Evolutionary conservation across 2,329 filamentous ascomycete genomes (phyloP).

Genomic region (Aspergillus brasiliensis): DNA sequence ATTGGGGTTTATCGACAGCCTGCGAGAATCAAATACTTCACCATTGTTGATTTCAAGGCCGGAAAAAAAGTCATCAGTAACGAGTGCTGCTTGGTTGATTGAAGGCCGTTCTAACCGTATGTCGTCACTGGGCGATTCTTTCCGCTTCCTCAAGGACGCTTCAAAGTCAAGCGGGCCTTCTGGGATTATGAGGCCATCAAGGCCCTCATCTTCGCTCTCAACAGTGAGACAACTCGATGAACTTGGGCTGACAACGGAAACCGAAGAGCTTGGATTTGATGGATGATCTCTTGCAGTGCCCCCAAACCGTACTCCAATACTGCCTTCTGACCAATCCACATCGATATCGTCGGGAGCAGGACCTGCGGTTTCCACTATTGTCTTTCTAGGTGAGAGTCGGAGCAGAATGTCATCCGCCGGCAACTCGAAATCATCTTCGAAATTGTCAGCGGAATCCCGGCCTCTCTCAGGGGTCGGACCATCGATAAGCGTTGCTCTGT

Average conservation of each 20-base stretch:
- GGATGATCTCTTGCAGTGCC: constrained; percentile 79
- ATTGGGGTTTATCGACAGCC: constrained; percentile 85
- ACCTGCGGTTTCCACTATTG: constrained; percentile 65
- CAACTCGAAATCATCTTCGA: constrained; percentile 72
- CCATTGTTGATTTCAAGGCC: constrained; percentile 85
- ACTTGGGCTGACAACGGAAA: constrained; percentile 88
- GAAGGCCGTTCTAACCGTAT: constrained; percentile 34
- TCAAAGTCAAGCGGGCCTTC: constrained; percentile 80
- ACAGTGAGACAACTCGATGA: constrained; percentile 86
- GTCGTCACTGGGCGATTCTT: constrained; percentile 49
- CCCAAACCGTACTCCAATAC: constrained; percentile 84
- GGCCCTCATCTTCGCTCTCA: constrained; percentile 90
- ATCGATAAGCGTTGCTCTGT: constrained; percentile 54
- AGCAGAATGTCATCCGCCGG: constrained; percentile 66
- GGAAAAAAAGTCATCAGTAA: constrained; percentile 75
- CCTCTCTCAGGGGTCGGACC: constrained; percentile 54
- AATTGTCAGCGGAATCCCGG: constrained; percentile 61
- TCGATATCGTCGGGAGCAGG: constrained; percentile 74
- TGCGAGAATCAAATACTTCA: constrained; percentile 77
- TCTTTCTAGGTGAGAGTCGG: constrained; percentile 61
- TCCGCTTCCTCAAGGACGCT: constrained; percentile 73
- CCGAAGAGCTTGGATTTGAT: constrained; percentile 81
- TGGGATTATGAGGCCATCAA: constrained; percentile 86
- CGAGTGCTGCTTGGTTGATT: constrained; percentile 26
- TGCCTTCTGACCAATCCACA: constrained; percentile 85